A percentile compares a stretch with the other conserved stretches of the same genome.
phyloP scores from a whole-genome alignment of 495 filamentous ascomycete species.

The Letharia lupina region DNA sequence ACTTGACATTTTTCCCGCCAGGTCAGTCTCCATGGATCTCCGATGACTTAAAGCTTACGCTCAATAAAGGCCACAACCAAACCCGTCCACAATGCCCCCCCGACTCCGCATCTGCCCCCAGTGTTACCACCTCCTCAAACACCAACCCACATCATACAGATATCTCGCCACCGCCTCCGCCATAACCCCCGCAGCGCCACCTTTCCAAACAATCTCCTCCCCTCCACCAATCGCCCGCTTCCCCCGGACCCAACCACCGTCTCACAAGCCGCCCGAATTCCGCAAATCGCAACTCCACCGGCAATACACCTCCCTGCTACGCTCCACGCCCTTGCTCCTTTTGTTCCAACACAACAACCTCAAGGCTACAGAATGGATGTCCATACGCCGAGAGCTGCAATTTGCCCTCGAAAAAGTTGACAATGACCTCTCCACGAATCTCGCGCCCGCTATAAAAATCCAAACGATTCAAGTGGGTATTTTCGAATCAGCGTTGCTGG shows the following conservation, averaged over 20 bases:
- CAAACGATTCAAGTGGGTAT: constrained; percentile 83
- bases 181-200: constrained; percentile 42
- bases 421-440: constrained; percentile 35
- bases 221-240: constrained; percentile 45
- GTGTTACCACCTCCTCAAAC: constrained; percentile 19
- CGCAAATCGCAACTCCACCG: constrained; percentile 94
- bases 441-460: constrained; percentile 56
- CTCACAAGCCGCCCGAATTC: constrained; percentile 72
- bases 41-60: not conserved
- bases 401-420: constrained; percentile 62
- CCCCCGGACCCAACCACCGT: constrained; percentile 76
- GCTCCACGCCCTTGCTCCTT: constrained; percentile 78
- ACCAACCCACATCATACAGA: constrained; percentile 20
- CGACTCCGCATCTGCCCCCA: constrained; percentile 18
- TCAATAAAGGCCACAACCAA: constrained; percentile 10
- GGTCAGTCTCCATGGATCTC: not conserved
- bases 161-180: constrained; percentile 36
- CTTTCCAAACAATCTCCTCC: constrained; percentile 46
- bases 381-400: constrained; percentile 72
- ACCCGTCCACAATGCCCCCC: constrained; percentile 13
- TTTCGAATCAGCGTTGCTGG: constrained; percentile 70
- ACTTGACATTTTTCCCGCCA: not conserved
- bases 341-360: constrained; percentile 98
- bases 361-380: constrained; percentile 76
- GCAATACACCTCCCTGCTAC: constrained; percentile 86